Percentiles rank a stretch among this genome's conserved stretches.
Conservation (phyloP, 2,329 filamentous ascomycete genomes). For the Ustulina deusta region DNA sequence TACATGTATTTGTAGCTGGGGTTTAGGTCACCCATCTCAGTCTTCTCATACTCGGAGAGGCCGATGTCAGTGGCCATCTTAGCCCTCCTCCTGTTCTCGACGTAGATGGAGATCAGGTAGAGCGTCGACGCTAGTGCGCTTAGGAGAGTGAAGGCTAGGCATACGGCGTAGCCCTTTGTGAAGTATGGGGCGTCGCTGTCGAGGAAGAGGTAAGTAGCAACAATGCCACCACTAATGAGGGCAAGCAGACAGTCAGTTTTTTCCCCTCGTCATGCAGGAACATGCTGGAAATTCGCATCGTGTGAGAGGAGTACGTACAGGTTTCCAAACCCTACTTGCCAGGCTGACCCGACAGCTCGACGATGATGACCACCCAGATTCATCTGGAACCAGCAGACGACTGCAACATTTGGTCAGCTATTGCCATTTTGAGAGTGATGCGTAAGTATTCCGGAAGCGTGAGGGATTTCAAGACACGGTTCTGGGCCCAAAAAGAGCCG, state of each 20-base stretch:
- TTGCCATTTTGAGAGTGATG: neutral
- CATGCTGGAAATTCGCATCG: neutral
- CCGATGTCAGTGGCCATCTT: slow-evolving; percentile 59
- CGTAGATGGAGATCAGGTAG: slow-evolving; percentile 70
- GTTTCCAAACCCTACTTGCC: slow-evolving; percentile 84
- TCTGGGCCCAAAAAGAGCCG: neutral
- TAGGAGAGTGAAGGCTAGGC: slow-evolving; percentile 77
- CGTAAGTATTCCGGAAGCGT: neutral
- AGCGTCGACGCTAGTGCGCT: slow-evolving; percentile 70
- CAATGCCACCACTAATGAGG: slow-evolving; percentile 71
- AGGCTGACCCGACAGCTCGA: slow-evolving; percentile 75
- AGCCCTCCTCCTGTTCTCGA: slow-evolving; percentile 71
- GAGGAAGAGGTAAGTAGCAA: slow-evolving; percentile 78
- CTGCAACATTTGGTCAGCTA: neutral
- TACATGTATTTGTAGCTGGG: slow-evolving; percentile 68
- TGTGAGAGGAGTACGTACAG: slow-evolving; percentile 55
- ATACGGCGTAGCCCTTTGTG: slow-evolving; percentile 80
- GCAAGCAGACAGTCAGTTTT: slow-evolving; percentile 12
- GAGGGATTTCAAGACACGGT: neutral
- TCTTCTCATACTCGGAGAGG: slow-evolving; percentile 71
- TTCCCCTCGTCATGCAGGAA: neutral
- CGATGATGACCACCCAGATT: slow-evolving; percentile 80
- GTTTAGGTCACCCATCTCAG: slow-evolving; percentile 66
- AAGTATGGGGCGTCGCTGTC: slow-evolving; percentile 75
- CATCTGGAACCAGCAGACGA: slow-evolving; percentile 87